phyloP scores from a whole-genome alignment of 805 yeast genomes.

The Candida palmyrensis region DNA sequence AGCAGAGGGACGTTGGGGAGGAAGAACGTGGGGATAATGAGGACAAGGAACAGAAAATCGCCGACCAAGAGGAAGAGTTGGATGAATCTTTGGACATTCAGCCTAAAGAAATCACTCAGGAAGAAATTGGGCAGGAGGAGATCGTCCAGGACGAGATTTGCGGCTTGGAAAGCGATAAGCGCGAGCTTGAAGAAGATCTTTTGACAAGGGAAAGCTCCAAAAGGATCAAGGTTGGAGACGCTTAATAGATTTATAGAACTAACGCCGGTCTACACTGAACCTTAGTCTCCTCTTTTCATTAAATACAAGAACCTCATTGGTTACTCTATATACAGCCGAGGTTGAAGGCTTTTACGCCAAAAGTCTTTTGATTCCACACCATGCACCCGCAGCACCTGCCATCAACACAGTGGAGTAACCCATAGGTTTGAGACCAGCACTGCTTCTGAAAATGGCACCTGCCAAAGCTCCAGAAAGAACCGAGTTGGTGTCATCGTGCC shows the following conservation, averaged over 20 bases:
- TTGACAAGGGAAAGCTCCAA: too few relatives aligned
- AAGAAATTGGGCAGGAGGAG: too few relatives aligned
- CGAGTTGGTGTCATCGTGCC: constrained; percentile 83
- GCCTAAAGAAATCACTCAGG: too few relatives aligned
- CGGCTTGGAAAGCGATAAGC: too few relatives aligned
- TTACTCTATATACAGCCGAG: constrained; percentile 9
- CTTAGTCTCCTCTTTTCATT: too few relatives aligned
- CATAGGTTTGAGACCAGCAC: constrained; percentile 84
- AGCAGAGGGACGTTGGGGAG: neutral
- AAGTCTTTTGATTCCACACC: constrained; percentile 76
- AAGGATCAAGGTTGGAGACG: too few relatives aligned
- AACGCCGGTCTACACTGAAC: too few relatives aligned
- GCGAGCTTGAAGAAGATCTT: too few relatives aligned
- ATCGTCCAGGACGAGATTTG: too few relatives aligned
- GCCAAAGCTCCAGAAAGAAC: constrained; percentile 85
- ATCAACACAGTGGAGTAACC: constrained; percentile 76
- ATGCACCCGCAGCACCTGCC: constrained; percentile 87
- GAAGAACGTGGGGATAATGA: neutral
- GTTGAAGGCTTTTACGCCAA: constrained; percentile 10
- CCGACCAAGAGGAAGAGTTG: too few relatives aligned
- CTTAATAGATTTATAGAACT: too few relatives aligned
- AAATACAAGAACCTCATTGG: neutral
- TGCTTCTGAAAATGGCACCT: constrained; percentile 86
- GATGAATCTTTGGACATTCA: too few relatives aligned
- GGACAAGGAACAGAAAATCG: neutral